A percentile compares a stretch with the other conserved stretches of the same genome.
Conservation (phyloP, 768 basidiomycete genomes). For the Xerocomellus dryophilus region DNA sequence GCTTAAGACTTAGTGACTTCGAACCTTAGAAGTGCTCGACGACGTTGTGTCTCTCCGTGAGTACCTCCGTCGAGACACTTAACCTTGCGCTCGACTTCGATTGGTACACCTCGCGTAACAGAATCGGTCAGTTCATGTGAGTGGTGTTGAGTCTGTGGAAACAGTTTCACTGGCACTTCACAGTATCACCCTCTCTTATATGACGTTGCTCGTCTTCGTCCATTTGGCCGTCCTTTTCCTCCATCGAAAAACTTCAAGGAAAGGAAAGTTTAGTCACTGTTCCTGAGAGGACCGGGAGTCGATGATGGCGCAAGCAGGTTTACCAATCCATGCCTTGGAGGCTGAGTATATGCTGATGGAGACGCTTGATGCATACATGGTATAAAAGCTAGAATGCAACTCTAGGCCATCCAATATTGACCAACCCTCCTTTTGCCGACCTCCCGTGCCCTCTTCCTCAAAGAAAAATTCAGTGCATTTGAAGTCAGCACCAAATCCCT, state of each 20-base stretch:
- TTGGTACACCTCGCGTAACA: no score
- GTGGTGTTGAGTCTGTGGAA: no score
- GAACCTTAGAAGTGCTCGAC: no score
- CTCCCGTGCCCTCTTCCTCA: slow-evolving; percentile 18
- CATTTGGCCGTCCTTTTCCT: no score
- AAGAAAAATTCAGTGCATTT: slow-evolving; percentile 18
- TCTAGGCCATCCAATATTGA: neutral
- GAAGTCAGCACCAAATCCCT: slow-evolving; percentile 6
- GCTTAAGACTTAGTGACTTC: no score
- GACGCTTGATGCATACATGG: neutral
- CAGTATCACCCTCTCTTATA: no score
- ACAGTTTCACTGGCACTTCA: no score
- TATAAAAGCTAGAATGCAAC: neutral
- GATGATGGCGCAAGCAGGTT: neutral
- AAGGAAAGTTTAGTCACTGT: neutral
- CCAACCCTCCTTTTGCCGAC: slow-evolving; percentile 7
- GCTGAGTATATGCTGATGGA: neutral
- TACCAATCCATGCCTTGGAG: neutral
- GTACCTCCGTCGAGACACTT: no score
- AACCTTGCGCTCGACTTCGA: no score
- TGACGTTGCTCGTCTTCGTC: no score
- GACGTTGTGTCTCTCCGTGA: no score
- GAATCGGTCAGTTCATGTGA: no score
- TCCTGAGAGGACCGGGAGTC: neutral
- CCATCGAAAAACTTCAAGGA: neutral